phyloP scores from a whole-genome alignment of 163 green algal species.

The Prototheca wickerhamii region DNA sequence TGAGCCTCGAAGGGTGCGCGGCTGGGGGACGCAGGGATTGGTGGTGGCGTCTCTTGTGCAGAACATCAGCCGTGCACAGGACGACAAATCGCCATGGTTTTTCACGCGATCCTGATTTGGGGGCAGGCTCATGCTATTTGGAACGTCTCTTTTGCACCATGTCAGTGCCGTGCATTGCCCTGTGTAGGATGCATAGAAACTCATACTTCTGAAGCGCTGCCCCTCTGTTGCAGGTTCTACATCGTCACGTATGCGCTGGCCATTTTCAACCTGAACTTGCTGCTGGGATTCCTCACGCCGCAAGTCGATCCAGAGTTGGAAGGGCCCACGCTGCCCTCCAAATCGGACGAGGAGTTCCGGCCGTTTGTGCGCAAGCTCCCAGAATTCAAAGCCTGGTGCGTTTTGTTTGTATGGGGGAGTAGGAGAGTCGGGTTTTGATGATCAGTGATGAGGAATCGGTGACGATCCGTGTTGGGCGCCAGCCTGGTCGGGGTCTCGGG shows the following conservation, averaged over 20 bases:
- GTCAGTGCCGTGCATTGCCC: not conserved
- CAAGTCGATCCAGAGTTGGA: slow-evolving; percentile 78
- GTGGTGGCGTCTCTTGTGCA: no score
- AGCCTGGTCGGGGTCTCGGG: no score
- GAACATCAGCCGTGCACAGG: no score
- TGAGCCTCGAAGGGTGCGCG: slow-evolving; percentile 38
- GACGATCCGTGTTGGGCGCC: no score
- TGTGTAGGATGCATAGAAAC: not conserved
- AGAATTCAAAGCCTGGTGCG: slow-evolving; percentile 98
- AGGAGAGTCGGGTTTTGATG: not conserved
- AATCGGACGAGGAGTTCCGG: slow-evolving; percentile 90
- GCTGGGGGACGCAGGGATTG: no score
- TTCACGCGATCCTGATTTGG: not conserved
- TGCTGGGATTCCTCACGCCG: slow-evolving; percentile 94
- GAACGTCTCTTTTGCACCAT: not conserved
- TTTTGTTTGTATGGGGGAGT: not conserved
- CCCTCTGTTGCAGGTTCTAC: slow-evolving; percentile 69
- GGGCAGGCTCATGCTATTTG: not conserved
- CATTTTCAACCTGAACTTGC: slow-evolving; percentile 98
- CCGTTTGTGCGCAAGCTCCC: slow-evolving; percentile 92
- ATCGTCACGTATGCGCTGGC: slow-evolving; percentile 96
- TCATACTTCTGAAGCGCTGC: not conserved
- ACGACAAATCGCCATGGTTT: not conserved
- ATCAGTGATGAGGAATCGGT: not conserved
- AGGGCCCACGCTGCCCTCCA: slow-evolving; percentile 85